Conservation (phyloP, 306 rosid species). For the peach (Prunus persica) region Prunus_persica_NCBIv2 NC_034009.1:24806001-24806500, state of each 20-base stretch:
- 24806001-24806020: neutral
- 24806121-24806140: neutral
- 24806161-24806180: neutral
- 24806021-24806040: conserved; percentile 76
- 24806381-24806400: neutral
- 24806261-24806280: conserved; percentile 51
- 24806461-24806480: neutral
- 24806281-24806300: conserved; percentile 50
- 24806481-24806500: neutral
- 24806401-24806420: neutral
- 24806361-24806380: neutral
- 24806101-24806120: conserved; percentile 41
- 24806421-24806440: neutral
- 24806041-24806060: conserved; percentile 87
- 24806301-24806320: conserved; percentile 19
- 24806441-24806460: neutral
- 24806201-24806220: conserved; percentile 72
- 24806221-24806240: conserved; percentile 43
- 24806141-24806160: neutral
- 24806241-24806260: conserved; percentile 72
- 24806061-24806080: conserved; percentile 72
- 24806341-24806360: conserved; percentile 28
- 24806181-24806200: conserved; percentile 61
- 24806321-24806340: conserved; percentile 54
- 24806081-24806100: conserved; percentile 69